Evolutionary conservation across 306 rosid species (phyloP).

Genomic region (Begonia masoniana): DNA sequence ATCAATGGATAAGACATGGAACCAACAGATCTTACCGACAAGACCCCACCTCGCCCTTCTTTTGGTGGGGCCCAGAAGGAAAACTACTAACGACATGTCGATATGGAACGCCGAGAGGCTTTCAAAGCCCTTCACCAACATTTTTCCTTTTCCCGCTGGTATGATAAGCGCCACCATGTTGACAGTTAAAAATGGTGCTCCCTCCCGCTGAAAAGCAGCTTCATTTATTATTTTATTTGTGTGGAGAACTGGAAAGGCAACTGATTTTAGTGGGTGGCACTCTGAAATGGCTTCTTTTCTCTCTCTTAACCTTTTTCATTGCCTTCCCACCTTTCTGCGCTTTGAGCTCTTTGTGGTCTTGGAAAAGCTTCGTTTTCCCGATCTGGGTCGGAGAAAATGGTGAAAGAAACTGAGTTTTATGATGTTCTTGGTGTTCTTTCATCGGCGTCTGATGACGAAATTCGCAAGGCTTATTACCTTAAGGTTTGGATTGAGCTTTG

Average conservation of each 20-base stretch:
- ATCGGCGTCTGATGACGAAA: conserved; percentile 62
- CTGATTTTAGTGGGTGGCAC: conserved; percentile 16
- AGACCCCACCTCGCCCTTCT: too few species aligned
- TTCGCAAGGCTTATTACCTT: conserved; percentile 85
- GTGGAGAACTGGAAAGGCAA: conserved; percentile 51
- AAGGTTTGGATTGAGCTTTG: conserved; percentile 28
- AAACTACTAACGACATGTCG: too few species aligned
- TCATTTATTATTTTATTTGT: conserved; percentile 27
- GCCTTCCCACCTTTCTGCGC: conserved; percentile 8
- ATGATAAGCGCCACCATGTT: conserved; percentile 18
- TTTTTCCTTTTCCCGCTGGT: neutral
- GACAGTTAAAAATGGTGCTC: conserved; percentile 30
- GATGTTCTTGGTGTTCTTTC: conserved; percentile 58
- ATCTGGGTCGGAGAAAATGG: conserved; percentile 26
- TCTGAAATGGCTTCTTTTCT: neutral
- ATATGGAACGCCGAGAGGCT: too few species aligned
- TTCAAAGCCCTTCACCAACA: too few species aligned
- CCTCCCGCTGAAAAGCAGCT: conserved; percentile 61
- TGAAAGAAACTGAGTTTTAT: conserved; percentile 72
- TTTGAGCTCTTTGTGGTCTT: neutral
- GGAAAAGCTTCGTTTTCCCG: neutral
- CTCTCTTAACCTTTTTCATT: conserved; percentile 2
- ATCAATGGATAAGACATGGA: too few species aligned
- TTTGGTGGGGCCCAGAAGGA: too few species aligned
- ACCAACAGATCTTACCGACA: too few species aligned